A percentile compares a stretch with the other conserved stretches of the same genome.
phyloP scores from a whole-genome alignment of 2,329 filamentous ascomycete species.

The Colletotrichum endophyticum region DNA sequence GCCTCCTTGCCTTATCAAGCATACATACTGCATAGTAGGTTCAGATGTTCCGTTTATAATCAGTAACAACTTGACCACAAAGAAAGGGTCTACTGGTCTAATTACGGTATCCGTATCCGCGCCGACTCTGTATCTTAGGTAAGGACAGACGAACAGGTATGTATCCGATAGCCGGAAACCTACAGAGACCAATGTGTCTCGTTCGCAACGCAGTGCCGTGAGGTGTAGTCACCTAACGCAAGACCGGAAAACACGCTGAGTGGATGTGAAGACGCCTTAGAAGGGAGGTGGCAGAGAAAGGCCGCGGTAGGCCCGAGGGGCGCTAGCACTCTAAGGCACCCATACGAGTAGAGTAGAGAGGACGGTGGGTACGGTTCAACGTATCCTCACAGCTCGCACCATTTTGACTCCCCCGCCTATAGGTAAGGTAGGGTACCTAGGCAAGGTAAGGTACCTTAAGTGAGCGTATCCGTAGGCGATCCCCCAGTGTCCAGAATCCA shows the following conservation, averaged over 20 bases:
- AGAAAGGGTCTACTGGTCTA: neutral
- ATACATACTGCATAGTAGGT: too few relatives aligned
- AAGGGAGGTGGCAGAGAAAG: neutral
- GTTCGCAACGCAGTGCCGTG: neutral
- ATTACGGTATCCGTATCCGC: neutral
- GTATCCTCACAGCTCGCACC: neutral
- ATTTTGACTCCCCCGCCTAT: neutral
- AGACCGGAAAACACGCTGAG: neutral
- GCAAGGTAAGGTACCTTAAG: neutral
- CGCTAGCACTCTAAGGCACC: neutral
- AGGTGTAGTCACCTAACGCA: neutral
- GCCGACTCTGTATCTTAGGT: neutral
- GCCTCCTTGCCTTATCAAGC: neutral
- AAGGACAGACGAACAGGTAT: neutral
- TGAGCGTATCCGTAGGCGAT: neutral
- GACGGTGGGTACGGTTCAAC: neutral
- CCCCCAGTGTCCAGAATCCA: neutral
- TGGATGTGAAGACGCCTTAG: neutral
- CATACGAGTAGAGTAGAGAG: too few relatives aligned
- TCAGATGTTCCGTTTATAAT: neutral
- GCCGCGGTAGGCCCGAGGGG: conserved; percentile 12
- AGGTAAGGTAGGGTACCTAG: neutral
- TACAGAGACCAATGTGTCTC: neutral
- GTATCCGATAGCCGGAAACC: neutral
- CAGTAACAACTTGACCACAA: neutral